Evolutionary conservation across 345 rosid species (phyloP), one percentile per base, ranked within the genome.

Genomic region (Linum lewisii): DNA sequence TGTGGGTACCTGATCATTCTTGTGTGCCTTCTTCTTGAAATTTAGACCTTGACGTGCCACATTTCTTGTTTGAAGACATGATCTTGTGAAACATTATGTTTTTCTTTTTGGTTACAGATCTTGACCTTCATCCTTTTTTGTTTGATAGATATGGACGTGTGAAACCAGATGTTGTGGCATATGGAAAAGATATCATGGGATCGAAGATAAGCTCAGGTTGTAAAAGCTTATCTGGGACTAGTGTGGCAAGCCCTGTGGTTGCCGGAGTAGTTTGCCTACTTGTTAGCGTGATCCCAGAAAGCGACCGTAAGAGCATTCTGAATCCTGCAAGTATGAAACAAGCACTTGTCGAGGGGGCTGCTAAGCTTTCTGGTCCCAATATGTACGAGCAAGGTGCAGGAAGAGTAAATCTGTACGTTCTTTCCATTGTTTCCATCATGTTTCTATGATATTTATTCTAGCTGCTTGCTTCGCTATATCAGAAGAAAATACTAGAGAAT

Each of bases 301-400:
- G 63, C 54, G 73, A 58, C 62, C 79, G 97, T 34, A 89, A 85
- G 78, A 71, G 72, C 54, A 67, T 89, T 50, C 72, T 93, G 38
- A 93, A 93, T 79, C 99, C 99, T 38, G 94, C 97, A 19, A 93
- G 99, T 83, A 89, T 93, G 99, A 93, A 93, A 79, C 97, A 93
- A 72, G 95, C 97, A 21, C 77, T 93, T 50, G 99, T 93, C 58
- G 99, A 93, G 82, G 99, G 99, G 54, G 97, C 99, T 66, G 87
- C 99, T 63, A 93, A 87, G 79, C 97, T 93, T 68, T 29, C 82
- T 70, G 99, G 94, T 65, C 95, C 97, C 42, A 93, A 87, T 64
- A 86, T 93, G 88, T 93, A 78, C 74, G 99, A 93, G 73, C 99
- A 93, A 69, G 99, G 97, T 60, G 97, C 97, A 20, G 99, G 99